Base-by-base conservation (phyloP, 129 eudicot species). In the Tagetes patula region DNA sequence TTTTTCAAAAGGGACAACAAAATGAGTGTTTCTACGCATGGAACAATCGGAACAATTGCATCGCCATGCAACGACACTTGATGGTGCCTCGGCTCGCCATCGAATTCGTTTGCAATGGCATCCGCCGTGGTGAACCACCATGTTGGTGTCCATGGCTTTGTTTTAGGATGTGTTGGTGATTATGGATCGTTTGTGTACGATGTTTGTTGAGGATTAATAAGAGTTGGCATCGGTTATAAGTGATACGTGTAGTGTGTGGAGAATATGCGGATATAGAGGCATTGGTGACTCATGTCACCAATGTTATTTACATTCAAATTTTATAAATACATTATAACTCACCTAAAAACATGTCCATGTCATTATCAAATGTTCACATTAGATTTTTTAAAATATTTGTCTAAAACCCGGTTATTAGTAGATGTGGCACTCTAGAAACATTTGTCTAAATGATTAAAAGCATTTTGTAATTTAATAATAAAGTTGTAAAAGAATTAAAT, bases 51-150 rank as follows among this genome's bases (percentile, higher is more conserved):
- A 84, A 58, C 96, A 91, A 66, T 86, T 88, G 84, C 97, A 91
- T 3, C 81, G 62, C 95, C 92, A 91, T 64, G 84, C 96, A 3
- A 86, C 82, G 1, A 91, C 83, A n/a, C 67, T 75, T 3, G 83
- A 13, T 30, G 92, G 84, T 12, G 90, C 85, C 10, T 59, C 36
- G 0, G 82, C 97, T 71, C 41, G 75, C 92, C 95, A 91, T 55
- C 90, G 67, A n/a, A 91, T 90, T 0, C 82, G 79, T 75, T 67
- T 84, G 60, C 97, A 91, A 54, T 91, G 97, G 70, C 97, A 91
- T 73, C 97, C 97, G 13, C 97, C 97, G 41, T 39, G 67, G 73
- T 91, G 97, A 36, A 85, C 70, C 43, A 90, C 79, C 83, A 75
- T 66, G 2, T 71, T 85, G 20, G 85, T 13, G 33, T 75, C 80